Conservation (phyloP, 106 monocot genomes). For the Allium fistulosum region DNA sequence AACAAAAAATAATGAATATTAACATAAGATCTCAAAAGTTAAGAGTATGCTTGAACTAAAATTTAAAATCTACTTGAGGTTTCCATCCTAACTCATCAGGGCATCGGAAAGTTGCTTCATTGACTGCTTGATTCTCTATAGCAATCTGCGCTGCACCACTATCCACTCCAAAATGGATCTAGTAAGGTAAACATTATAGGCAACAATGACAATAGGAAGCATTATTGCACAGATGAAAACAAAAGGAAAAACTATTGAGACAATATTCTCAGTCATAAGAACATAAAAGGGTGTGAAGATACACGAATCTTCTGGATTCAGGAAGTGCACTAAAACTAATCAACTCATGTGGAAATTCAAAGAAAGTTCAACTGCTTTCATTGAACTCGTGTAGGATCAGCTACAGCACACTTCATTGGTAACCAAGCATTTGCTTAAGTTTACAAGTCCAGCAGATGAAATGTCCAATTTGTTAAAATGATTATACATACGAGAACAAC, state of each 20-base stretch:
- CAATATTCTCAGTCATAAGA: background rate
- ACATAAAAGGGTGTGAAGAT: background rate
- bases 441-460: too few relatives aligned
- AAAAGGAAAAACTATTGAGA: background rate
- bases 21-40: background rate
- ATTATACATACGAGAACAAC: too few relatives aligned
- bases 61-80: slow-evolving; percentile 49
- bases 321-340: too few relatives aligned
- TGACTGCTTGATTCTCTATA: slow-evolving; percentile 83
- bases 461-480: too few relatives aligned
- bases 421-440: too few relatives aligned
- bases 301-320: background rate
- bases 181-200: slow-evolving; percentile 1
- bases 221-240: background rate
- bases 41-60: background rate
- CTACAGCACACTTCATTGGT: too few relatives aligned
- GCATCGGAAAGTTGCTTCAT: slow-evolving; percentile 91
- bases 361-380: too few relatives aligned
- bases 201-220: background rate
- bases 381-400: too few relatives aligned
- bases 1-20: background rate
- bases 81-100: slow-evolving; percentile 97
- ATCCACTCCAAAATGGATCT: slow-evolving; percentile 95
- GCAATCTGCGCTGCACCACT: slow-evolving; percentile 89
- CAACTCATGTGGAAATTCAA: too few relatives aligned